Base-by-base conservation (phyloP, 129 eudicot species). In the Deinandra increscens region DNA sequence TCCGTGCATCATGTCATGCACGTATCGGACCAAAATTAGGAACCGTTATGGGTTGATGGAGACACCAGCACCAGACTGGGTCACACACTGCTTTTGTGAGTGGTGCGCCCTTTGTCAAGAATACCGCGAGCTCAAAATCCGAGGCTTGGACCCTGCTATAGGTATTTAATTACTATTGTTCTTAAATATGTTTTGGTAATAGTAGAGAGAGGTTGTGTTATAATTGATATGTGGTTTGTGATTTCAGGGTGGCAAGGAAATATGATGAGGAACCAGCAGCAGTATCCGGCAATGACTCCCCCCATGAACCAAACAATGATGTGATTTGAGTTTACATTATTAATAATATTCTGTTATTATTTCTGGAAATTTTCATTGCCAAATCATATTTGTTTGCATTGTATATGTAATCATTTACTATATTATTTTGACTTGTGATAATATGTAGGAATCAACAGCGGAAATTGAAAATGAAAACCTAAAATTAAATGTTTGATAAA, bases 91-190 rank as follows among this genome's bases (percentile, higher is more conserved):
- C 71, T 79, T 72, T 39, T 85, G 90, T 33, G 86, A 85, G 63
- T 81, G 61, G 51, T 82, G 90, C 56, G 86, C 90, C 29, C 84
- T 85, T 48, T 85, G 90, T 49, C 90, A 85, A 73, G 87, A 79
- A 76, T 85, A 85, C 66, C 53, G 90, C 19, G 86, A 85, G 62
- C 86, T 85, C 20, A 51, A 85, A 44, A 14, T 14, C 37, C 74
- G 73, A 9, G 84, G 81, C 53, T 13, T 69, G 20, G 88, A 84
- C 61, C 88, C 88, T 54, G 64, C 86, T 29, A 78, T 84, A 36
- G 89, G 89, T 84, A 74, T 3, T 62, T 36, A 9, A 26, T 26
- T 26, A 26, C 31, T 26, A 26, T 26, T 26, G 1, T 26, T 26
- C 31, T 26, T 26, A 26, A 26, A 26, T 26, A 26, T 1, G 31